These are phyloP conservation scores for Discostella pseudostelligera DNA, from an alignment of 108 stramenopile genomes.

Conservation along the genomic window DNA sequence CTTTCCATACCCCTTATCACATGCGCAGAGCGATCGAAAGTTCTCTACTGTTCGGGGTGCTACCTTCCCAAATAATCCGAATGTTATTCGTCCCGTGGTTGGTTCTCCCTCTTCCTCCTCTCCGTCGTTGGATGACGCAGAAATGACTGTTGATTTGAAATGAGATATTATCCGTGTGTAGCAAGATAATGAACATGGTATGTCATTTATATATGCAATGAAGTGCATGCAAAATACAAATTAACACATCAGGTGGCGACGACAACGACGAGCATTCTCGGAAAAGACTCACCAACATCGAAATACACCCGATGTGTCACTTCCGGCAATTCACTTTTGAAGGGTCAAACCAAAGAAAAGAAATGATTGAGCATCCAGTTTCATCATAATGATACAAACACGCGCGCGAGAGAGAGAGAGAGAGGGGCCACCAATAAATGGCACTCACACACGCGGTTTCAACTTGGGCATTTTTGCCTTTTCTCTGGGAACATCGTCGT, in stretches of 20 bases:
- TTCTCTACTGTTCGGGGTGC: slow-evolving; percentile 93
- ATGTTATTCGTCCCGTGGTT: slow-evolving; percentile 57
- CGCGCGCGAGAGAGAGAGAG: no score
- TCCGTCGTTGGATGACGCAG: slow-evolving; percentile 31
- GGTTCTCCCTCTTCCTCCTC: slow-evolving; percentile 18
- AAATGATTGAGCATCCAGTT: no score
- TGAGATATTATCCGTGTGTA: background rate
- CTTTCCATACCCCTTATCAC: slow-evolving; percentile 72
- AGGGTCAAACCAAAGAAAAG: background rate
- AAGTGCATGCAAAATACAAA: background rate
- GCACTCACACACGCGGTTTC: slow-evolving; percentile 61
- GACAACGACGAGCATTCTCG: background rate
- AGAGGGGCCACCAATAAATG: background rate
- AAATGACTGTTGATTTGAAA: slow-evolving; percentile 12
- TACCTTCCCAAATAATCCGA: slow-evolving; percentile 89
- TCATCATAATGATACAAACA: no score
- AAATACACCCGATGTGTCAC: slow-evolving; percentile 77
- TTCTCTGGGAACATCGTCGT: slow-evolving; percentile 55
- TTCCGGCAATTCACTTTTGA: slow-evolving; percentile 61
- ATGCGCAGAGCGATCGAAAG: slow-evolving; percentile 82
- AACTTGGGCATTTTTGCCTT: slow-evolving; percentile 73
- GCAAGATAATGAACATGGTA: background rate
- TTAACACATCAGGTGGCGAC: no score
- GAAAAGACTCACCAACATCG: slow-evolving; percentile 53
- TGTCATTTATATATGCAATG: no score